These are phyloP conservation scores for Gymnopilus junonius DNA, from an alignment of 768 basidiomycete species.

Conservation along the genomic window DNA sequence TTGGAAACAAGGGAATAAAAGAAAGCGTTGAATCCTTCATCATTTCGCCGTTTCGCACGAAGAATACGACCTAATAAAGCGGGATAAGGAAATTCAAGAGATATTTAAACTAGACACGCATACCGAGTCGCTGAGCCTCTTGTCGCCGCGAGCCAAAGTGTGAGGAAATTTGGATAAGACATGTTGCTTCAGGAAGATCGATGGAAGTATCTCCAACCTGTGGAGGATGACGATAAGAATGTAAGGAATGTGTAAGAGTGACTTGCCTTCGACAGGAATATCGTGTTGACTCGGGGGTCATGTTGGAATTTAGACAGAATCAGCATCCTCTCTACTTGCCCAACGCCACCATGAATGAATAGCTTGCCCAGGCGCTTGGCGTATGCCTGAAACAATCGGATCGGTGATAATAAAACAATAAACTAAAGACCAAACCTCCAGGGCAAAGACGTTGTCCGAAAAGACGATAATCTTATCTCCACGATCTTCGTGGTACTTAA, in stretches of 20 bases:
- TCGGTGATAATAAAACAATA: background rate
- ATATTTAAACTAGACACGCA: constrained; percentile 19
- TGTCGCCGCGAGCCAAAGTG: constrained; percentile 98
- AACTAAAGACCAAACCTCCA: constrained; percentile 71
- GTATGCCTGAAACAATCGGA: constrained; percentile 63
- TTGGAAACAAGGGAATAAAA: constrained; percentile 99
- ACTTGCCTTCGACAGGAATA: constrained; percentile 93
- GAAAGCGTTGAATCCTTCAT: constrained; percentile 99
- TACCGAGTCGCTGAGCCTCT: constrained; percentile 95
- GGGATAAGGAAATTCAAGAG: constrained; percentile 4
- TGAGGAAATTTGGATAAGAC: constrained; percentile 98
- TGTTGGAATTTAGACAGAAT: constrained; percentile 96
- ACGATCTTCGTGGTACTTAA: constrained; percentile 96
- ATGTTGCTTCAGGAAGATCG: constrained; percentile 98
- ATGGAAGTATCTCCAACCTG: constrained; percentile 98
- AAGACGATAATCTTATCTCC: constrained; percentile 99
- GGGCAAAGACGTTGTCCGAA: constrained; percentile 96
- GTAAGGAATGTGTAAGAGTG: background rate
- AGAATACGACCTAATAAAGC: constrained; percentile 80
- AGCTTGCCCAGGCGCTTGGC: constrained; percentile 92
- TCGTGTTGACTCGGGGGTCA: constrained; percentile 94
- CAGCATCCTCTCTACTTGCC: constrained; percentile 94
- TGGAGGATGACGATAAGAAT: background rate
- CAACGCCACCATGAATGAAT: constrained; percentile 95
- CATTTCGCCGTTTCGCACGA: constrained; percentile 95